These are phyloP conservation scores for Echinochloa phyllopogon DNA, from an alignment of 176 grass and related monocot species.

Conservation along the genomic window DNA sequence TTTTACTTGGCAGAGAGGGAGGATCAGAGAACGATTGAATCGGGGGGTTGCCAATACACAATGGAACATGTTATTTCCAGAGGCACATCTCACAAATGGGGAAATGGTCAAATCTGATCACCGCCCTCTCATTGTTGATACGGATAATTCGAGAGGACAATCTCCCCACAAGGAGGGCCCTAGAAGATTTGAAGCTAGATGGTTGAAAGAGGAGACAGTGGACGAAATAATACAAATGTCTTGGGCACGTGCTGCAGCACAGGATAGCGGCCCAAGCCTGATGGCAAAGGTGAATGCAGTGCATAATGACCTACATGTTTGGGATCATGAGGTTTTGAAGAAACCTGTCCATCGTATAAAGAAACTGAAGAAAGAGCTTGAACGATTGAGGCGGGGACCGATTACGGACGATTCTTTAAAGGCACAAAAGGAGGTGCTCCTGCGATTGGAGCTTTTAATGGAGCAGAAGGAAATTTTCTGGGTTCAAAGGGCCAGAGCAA, in stretches of 20 bases:
- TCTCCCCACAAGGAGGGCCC: background rate
- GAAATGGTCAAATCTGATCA: background rate
- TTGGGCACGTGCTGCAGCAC: no score
- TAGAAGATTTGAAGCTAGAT: background rate
- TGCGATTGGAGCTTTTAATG: rapidly evolving
- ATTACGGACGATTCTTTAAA: background rate
- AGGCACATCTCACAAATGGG: background rate
- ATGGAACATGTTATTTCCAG: background rate
- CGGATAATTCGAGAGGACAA: no score
- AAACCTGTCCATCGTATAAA: background rate
- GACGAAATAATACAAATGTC: background rate
- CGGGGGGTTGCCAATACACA: background rate
- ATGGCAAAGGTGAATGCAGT: no score
- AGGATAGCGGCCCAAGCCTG: no score
- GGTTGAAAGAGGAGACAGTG: background rate
- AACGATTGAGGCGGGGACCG: background rate
- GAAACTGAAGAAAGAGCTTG: background rate
- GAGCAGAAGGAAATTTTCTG: background rate
- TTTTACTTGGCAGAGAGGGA: background rate
- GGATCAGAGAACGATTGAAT: background rate
- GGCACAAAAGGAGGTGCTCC: background rate
- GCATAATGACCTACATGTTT: no score
- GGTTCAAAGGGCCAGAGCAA: background rate
- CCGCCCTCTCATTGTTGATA: background rate
- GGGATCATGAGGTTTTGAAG: no score